phyloP scores from a whole-genome alignment of 768 basidiomycete species.

The Austroboletus eburneus region DNA sequence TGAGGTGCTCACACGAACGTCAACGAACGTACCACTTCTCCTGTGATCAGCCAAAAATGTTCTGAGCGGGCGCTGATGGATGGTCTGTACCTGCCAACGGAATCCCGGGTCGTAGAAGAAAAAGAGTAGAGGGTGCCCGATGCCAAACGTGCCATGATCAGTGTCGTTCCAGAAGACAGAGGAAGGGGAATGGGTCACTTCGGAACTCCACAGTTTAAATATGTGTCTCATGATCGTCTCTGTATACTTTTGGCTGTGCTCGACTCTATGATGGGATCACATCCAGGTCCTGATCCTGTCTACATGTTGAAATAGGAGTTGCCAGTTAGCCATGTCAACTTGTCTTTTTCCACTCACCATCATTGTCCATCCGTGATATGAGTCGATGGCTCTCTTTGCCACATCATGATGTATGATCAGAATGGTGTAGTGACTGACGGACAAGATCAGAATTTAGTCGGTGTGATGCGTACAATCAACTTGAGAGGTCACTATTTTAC shows the following conservation, averaged over 20 bases:
- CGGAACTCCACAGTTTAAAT: background rate
- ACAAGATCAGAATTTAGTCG: too few relatives aligned
- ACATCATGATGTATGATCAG: too few relatives aligned
- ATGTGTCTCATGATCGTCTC: background rate
- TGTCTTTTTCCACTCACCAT: too few relatives aligned
- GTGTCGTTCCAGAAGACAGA: constrained; percentile 11
- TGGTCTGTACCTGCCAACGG: background rate
- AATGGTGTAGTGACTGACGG: too few relatives aligned
- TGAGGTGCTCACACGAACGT: background rate
- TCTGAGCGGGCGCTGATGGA: background rate
- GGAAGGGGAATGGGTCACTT: background rate
- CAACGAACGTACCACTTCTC: constrained; percentile 12
- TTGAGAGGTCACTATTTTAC: too few relatives aligned
- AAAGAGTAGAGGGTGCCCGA: background rate
- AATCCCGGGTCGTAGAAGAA: background rate
- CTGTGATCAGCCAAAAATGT: constrained; percentile 14
- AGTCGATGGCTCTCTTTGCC: too few relatives aligned
- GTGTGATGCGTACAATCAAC: too few relatives aligned
- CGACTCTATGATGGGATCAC: too few relatives aligned
- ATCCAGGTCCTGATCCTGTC: background rate
- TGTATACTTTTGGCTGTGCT: too few relatives aligned
- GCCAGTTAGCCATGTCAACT: too few relatives aligned
- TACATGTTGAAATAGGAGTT: too few relatives aligned
- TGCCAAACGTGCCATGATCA: background rate
- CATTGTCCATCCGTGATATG: too few relatives aligned